Conservation (phyloP, 495 filamentous ascomycete genomes). For the Bacidia rubella region DNA sequence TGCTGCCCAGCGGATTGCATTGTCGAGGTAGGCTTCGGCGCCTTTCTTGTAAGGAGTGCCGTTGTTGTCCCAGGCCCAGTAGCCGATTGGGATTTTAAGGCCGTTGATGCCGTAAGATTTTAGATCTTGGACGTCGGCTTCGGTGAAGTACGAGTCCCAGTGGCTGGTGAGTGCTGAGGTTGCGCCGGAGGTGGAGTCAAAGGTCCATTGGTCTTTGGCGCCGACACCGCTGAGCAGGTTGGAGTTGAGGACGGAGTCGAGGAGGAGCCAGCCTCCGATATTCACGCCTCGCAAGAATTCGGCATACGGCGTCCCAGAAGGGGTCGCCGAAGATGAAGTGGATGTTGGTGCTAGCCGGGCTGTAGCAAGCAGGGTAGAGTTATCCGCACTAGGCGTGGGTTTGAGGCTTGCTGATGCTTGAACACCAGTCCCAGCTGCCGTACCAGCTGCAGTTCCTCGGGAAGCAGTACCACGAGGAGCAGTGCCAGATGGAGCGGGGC, state of each 20-base stretch:
- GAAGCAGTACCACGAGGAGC: not conserved
- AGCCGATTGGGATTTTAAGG: slow-evolving; percentile 27
- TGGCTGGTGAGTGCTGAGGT: slow-evolving; percentile 18
- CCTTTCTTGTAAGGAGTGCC: slow-evolving; percentile 25
- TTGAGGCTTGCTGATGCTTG: not conserved
- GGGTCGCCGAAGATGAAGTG: not conserved
- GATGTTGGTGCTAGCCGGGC: not conserved
- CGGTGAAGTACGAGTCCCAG: slow-evolving; percentile 27
- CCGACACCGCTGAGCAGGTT: slow-evolving; percentile 21
- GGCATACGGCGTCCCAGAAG: slow-evolving; percentile 1
- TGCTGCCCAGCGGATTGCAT: slow-evolving; percentile 29
- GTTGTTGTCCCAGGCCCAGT: slow-evolving; percentile 29
- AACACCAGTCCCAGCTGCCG: not conserved
- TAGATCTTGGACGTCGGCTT: slow-evolving; percentile 23
- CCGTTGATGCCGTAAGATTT: slow-evolving; percentile 28
- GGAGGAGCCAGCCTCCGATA: slow-evolving; percentile 26
- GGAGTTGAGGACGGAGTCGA: slow-evolving; percentile 26
- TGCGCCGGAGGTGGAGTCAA: slow-evolving; percentile 20
- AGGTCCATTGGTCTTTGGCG: slow-evolving; percentile 23
- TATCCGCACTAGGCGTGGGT: not conserved
- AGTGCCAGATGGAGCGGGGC: not conserved
- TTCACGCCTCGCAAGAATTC: slow-evolving; percentile 8
- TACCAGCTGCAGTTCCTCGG: not conserved
- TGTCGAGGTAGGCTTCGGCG: slow-evolving; percentile 26
- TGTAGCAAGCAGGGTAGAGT: not conserved